A percentile compares a stretch with the other conserved stretches of the same genome.
phyloP scores from a whole-genome alignment of 495 filamentous ascomycete species.

The Daldinia childiae region DNA sequence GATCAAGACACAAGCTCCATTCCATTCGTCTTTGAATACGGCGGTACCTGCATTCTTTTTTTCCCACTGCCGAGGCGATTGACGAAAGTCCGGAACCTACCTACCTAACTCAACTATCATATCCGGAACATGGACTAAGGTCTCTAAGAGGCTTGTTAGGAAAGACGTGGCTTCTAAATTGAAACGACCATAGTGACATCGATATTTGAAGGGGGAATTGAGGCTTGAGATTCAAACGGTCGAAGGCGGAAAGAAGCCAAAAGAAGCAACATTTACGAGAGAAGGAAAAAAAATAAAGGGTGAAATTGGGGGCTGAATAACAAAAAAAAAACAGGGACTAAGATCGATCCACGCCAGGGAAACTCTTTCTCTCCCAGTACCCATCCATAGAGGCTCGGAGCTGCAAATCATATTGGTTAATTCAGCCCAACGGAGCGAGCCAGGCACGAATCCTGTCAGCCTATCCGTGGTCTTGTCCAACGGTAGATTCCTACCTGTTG shows the following conservation, averaged over 20 bases:
- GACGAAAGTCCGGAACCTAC: not conserved
- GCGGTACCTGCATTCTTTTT: slow-evolving; percentile 13
- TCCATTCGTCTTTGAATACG: slow-evolving; percentile 16
- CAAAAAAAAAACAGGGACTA: slow-evolving; percentile 16
- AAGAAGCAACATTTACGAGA: not conserved
- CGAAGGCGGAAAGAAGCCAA: slow-evolving; percentile 8
- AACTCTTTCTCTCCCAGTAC: not conserved
- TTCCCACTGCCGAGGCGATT: slow-evolving; percentile 8
- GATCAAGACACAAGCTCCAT: not conserved
- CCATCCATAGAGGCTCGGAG: not conserved
- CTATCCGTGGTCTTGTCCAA: slow-evolving; percentile 29
- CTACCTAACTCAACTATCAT: slow-evolving; percentile 10
- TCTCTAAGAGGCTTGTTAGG: not conserved
- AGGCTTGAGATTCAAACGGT: slow-evolving; percentile 26
- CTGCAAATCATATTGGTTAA: slow-evolving; percentile 38
- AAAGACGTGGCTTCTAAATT: slow-evolving; percentile 12
- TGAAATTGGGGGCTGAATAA: slow-evolving; percentile 19
- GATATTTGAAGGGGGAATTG: slow-evolving; percentile 12
- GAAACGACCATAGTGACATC: slow-evolving; percentile 11
- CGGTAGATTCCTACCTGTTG: slow-evolving; percentile 30
- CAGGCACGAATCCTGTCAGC: slow-evolving; percentile 34
- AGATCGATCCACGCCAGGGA: slow-evolving; percentile 36
- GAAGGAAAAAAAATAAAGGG: slow-evolving; percentile 4
- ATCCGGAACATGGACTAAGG: slow-evolving; percentile 3
- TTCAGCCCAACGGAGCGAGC: slow-evolving; percentile 20